Evolutionary conservation across 2,329 filamentous ascomycete genomes (phyloP), one percentile per base, ranked within the genome.

Genomic region (Epichloe gansuensis): DNA sequence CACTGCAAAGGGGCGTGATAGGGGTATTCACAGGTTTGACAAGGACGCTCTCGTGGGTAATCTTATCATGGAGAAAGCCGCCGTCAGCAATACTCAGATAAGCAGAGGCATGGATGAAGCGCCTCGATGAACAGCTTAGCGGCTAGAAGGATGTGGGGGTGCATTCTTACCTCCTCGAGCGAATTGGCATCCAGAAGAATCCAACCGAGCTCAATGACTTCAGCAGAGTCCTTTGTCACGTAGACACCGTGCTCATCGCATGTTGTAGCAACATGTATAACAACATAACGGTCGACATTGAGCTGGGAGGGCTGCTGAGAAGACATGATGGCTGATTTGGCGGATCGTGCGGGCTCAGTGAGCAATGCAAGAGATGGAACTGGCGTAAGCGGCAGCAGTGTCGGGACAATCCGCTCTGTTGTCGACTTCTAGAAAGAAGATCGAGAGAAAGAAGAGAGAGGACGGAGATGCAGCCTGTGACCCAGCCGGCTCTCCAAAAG

Each of bases 211-310:
- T 98, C 93, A 70, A 98, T 98, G 60, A 98, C 93, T 75, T 98
- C 93, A 56, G 93, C 93, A 54, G 93, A 97, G 72, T 98, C 93
- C 73, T 97, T 97, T 55, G 93, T 98, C 54, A 98, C 93, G 71
- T 98, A 98, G 59, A 98, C 93, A 57, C 93, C 93, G 72, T 98
- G 93, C 71, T 98, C 93, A 70, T 98, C 93, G 73, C 93, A 98
- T 61, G 93, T 98, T 38, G 93, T 98, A 58, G 93, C 93, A 65
- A 97, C 91, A 71, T 98, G 93, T 68, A 97, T 95, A 65, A 98
- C 88, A 59, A 96, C 86, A 73, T 95, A 98, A 69, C 91, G 87
- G 74, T 98, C 93, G 71, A 95, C 81, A 72, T 85, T 85, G 61
- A 83, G 77, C 61, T 81, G 80, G 49, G 74, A 75, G 51, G 63